Evolutionary conservation across 768 basidiomycete genomes (phyloP).

Genomic region (Xerocomellus dryophilus): DNA sequence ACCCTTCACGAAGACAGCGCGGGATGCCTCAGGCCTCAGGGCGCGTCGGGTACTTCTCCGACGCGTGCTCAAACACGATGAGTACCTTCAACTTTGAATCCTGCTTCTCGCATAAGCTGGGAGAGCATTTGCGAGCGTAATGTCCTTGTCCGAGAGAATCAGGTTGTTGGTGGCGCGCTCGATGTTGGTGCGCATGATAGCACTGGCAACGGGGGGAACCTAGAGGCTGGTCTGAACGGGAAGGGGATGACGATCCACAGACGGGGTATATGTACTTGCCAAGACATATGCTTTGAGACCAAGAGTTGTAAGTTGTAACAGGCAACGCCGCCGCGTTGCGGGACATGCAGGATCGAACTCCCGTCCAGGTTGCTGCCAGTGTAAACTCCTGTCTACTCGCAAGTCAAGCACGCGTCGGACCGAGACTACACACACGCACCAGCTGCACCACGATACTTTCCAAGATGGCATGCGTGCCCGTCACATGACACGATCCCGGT

Average conservation of each 20-base stretch:
- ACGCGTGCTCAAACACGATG: conserved; percentile 12
- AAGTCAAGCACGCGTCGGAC: neutral
- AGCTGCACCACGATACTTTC: conserved; percentile 76
- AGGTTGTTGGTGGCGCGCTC: conserved; percentile 10
- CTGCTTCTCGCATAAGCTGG: conserved; percentile 11
- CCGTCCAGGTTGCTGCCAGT: neutral
- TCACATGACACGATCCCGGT: too few relatives aligned
- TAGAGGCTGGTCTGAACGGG: neutral
- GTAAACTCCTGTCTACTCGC: conserved; percentile 36
- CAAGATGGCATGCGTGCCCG: too few relatives aligned
- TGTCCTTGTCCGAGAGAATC: conserved; percentile 2
- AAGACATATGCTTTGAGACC: conserved; percentile 4
- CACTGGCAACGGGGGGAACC: neutral
- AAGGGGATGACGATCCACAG: neutral
- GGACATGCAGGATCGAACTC: neutral
- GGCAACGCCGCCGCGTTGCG: too few relatives aligned
- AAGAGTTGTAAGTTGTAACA: conserved; percentile 1
- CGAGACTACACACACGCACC: conserved; percentile 42
- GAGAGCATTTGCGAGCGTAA: conserved; percentile 9
- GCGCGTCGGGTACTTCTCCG: conserved; percentile 14
- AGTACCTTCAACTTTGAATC: conserved; percentile 12
- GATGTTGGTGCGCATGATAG: conserved; percentile 14
- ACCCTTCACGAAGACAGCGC: neutral
- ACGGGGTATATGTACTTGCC: neutral
- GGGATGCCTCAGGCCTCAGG: conserved; percentile 1